phyloP scores from a whole-genome alignment of 495 filamentous ascomycete genomes.

The Penicillium lividum region DNA sequence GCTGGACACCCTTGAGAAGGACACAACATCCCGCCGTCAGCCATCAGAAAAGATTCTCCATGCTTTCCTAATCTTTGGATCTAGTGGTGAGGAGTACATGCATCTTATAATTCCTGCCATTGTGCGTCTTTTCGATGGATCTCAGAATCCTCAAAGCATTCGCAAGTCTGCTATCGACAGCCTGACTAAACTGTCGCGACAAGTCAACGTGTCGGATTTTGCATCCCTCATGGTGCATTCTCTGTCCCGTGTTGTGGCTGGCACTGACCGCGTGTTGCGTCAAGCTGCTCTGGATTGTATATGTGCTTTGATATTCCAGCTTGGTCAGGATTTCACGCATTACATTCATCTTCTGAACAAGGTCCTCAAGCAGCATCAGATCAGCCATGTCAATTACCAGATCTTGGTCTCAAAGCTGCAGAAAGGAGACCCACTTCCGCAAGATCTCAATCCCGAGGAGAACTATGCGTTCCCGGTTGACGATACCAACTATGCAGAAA shows the following conservation, averaged over 20 bases:
- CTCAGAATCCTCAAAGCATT: constrained; percentile 71
- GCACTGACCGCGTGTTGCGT: constrained; percentile 68
- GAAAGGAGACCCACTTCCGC: constrained; percentile 89
- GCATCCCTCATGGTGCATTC: constrained; percentile 94
- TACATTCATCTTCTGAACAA: constrained; percentile 92
- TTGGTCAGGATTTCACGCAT: constrained; percentile 91
- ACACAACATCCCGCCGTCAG: constrained; percentile 66
- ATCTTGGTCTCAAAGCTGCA: constrained; percentile 87
- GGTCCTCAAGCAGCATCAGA: constrained; percentile 60
- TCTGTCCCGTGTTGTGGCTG: constrained; percentile 73
- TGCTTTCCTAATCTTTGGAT: constrained; percentile 93
- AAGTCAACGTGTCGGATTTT: constrained; percentile 97
- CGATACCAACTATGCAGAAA: constrained; percentile 77
- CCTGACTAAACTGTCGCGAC: constrained; percentile 86
- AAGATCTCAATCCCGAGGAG: constrained; percentile 88
- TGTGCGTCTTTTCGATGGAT: constrained; percentile 85
- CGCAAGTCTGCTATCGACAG: constrained; percentile 92
- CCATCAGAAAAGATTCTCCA: constrained; percentile 90
- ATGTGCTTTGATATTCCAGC: constrained; percentile 91
- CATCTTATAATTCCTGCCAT: constrained; percentile 97
- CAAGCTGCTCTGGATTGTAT: constrained; percentile 92
- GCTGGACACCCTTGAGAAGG: constrained; percentile 89
- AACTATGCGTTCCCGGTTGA: constrained; percentile 75
- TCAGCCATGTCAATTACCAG: constrained; percentile 85
- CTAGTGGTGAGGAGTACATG: constrained; percentile 97